These are phyloP conservation scores for Mesembryanthemum crystallinum DNA, from an alignment of 148 eudicot genomes.

Conservation along the genomic window DNA sequence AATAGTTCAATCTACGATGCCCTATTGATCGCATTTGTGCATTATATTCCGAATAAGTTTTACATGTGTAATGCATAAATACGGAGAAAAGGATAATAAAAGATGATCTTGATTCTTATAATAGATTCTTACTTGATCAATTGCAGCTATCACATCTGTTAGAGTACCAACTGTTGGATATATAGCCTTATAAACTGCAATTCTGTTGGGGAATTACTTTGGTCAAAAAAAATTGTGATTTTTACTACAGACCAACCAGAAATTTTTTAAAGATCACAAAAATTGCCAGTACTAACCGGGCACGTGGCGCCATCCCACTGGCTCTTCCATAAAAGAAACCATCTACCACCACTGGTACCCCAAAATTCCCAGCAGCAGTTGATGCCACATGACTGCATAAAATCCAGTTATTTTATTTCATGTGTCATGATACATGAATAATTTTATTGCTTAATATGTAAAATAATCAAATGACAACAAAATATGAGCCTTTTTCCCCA, in stretches of 20 bases:
- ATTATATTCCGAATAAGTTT: no score
- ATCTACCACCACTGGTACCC: constrained; percentile 84
- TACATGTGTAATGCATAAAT: no score
- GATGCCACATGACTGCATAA: constrained; percentile 82
- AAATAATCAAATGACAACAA: no score
- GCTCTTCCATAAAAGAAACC: constrained; percentile 83
- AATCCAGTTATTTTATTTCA: background rate
- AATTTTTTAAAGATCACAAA: background rate
- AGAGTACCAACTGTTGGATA: constrained; percentile 81
- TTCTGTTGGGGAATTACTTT: constrained; percentile 43
- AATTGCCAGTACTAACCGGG: constrained; percentile 40
- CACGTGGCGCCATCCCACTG: constrained; percentile 96
- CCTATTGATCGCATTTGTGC: no score
- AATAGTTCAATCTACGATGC: no score
- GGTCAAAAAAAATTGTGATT: background rate
- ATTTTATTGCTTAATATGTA: no score
- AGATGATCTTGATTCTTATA: no score
- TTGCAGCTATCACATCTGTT: constrained; percentile 83
- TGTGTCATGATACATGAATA: no score
- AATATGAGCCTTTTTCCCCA: no score
- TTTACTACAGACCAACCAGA: background rate
- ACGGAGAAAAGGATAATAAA: no score
- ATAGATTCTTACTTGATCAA: constrained; percentile 70
- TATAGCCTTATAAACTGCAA: constrained; percentile 92
- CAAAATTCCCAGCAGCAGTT: constrained; percentile 86